Evolutionary conservation across 2,329 filamentous ascomycete species (phyloP).

Genomic region (Emmonsiellopsis sp.): DNA sequence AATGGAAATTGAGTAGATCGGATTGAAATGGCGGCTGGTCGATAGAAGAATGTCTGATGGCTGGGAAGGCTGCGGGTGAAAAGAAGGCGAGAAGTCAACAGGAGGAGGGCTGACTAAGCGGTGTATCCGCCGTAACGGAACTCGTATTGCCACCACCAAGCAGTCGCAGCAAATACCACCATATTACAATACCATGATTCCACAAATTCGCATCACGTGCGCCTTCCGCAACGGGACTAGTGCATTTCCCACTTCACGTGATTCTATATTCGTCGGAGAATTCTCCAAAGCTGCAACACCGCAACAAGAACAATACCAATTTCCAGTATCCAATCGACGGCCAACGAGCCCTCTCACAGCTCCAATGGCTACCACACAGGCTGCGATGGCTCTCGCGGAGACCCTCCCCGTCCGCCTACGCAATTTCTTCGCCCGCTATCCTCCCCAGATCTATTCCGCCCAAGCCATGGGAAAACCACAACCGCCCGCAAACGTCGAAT

Average conservation of each 20-base stretch:
- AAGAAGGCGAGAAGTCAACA: not conserved
- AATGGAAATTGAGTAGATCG: not conserved
- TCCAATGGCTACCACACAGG: constrained; percentile 10
- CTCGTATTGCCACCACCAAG: not conserved
- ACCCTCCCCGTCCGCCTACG: constrained; percentile 68
- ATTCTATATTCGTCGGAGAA: not conserved
- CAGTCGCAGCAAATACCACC: not conserved
- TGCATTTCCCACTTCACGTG: not conserved
- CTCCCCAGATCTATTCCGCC: constrained; percentile 51
- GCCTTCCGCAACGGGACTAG: not conserved
- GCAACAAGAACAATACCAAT: constrained; percentile 7
- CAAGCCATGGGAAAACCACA: constrained; percentile 21
- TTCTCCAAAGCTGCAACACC: not conserved
- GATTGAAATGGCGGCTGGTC: not conserved
- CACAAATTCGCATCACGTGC: not conserved
- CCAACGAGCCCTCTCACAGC: not conserved
- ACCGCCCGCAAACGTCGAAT: constrained; percentile 20
- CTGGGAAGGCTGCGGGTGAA: not conserved
- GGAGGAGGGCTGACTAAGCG: not conserved
- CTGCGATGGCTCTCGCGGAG: constrained; percentile 46
- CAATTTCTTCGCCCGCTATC: constrained; percentile 84
- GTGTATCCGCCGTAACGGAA: not conserved
- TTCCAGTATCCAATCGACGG: not conserved
- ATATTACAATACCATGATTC: not conserved
- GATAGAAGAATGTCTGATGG: not conserved